phyloP scores from a whole-genome alignment of 1,284 basidiomycete species.

The Cryptococcus sp. region DNA sequence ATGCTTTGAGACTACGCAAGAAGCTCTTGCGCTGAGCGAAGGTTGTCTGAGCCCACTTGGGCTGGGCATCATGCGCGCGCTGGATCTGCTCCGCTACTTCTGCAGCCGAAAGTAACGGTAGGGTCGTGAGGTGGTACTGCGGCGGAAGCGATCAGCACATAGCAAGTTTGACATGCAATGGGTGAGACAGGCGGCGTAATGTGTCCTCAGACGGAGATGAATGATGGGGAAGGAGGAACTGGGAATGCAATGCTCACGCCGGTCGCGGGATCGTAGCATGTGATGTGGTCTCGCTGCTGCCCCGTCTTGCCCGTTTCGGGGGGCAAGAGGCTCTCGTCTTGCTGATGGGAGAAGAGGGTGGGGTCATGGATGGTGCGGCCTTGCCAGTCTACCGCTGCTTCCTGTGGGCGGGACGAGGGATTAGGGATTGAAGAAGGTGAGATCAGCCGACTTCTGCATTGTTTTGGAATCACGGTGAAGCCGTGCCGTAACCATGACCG shows the following conservation, averaged over 20 bases:
- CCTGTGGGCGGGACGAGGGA: conserved; percentile 16
- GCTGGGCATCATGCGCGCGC: conserved; percentile 68
- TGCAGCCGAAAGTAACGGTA: conserved; percentile 64
- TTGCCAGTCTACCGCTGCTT: conserved; percentile 31
- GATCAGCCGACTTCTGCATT: not conserved
- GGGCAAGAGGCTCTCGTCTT: conserved; percentile 34
- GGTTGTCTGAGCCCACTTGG: conserved; percentile 67
- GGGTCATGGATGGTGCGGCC: conserved; percentile 32
- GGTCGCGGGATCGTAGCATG: conserved; percentile 88
- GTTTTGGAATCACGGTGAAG: not conserved
- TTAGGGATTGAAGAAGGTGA: not conserved
- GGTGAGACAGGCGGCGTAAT: not conserved
- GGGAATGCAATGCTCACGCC: conserved; percentile 60
- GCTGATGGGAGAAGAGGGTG: conserved; percentile 32
- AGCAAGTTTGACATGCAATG: not conserved
- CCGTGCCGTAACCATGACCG: too few relatives aligned
- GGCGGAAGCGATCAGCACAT: not conserved
- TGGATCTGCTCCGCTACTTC: conserved; percentile 73
- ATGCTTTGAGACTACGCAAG: conserved; percentile 80
- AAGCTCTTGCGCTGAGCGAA: conserved; percentile 78
- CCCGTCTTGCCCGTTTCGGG: conserved; percentile 46
- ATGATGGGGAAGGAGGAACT: not conserved
- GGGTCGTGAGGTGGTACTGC: conserved; percentile 47
- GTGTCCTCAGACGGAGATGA: not conserved
- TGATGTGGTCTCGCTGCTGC: conserved; percentile 69